phyloP scores from a whole-genome alignment of 768 basidiomycete species.

The Fibroporia radiculosa region DNA sequence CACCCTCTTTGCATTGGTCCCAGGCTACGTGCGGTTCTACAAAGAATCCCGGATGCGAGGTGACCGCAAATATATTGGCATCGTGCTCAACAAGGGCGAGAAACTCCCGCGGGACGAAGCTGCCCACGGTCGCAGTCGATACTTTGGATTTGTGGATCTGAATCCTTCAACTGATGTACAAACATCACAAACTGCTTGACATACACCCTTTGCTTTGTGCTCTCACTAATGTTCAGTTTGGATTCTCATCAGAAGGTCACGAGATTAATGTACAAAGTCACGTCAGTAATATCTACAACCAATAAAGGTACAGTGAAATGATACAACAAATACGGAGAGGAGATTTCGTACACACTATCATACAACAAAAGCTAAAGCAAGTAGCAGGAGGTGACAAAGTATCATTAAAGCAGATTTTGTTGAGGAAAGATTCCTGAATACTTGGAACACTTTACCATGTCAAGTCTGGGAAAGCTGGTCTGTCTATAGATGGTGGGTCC shows the following conservation, averaged over 20 bases:
- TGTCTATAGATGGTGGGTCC: slow-evolving; percentile 13
- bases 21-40: slow-evolving; percentile 95
- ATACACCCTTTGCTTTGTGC: neutral
- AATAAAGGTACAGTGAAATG: neutral
- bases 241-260: neutral
- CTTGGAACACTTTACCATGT: slow-evolving; percentile 10
- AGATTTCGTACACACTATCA: neutral
- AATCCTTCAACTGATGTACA: slow-evolving; percentile 23
- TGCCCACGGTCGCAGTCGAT: slow-evolving; percentile 70
- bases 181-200: slow-evolving; percentile 1
- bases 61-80: slow-evolving; percentile 75
- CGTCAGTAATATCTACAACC: neutral
- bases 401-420: too few species aligned
- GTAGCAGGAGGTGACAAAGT: too few species aligned
- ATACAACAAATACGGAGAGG: neutral
- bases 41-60: slow-evolving; percentile 66
- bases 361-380: neutral
- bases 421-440: too few species aligned
- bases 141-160: slow-evolving; percentile 72
- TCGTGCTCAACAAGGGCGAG: slow-evolving; percentile 79
- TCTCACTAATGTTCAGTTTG: neutral
- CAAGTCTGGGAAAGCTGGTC: slow-evolving; percentile 11
- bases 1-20: slow-evolving; percentile 84
- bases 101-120: slow-evolving; percentile 78
- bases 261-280: neutral